Conservation (phyloP, 2,329 filamentous ascomycete species). For the Amylocarpus encephaloides region DNA sequence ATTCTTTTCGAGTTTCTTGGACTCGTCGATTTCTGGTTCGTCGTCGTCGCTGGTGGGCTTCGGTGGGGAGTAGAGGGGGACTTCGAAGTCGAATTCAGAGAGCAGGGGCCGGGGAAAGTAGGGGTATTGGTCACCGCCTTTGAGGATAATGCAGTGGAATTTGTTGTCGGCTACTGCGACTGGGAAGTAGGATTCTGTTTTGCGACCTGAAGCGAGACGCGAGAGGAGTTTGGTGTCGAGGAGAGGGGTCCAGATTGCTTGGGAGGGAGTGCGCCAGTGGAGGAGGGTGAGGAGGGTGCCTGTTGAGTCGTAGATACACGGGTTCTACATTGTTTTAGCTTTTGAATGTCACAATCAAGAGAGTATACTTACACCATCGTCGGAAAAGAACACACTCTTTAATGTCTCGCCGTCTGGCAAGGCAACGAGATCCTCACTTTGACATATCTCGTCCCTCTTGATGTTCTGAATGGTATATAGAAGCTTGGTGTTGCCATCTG, state of each 20-base stretch:
- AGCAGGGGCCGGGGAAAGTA: slow-evolving; percentile 88
- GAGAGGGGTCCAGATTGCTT: slow-evolving; percentile 86
- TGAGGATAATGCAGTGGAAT: slow-evolving; percentile 98
- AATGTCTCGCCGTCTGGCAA: slow-evolving; percentile 68
- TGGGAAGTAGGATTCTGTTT: slow-evolving; percentile 88
- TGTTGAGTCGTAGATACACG: slow-evolving; percentile 91
- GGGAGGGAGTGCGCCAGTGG: slow-evolving; percentile 81
- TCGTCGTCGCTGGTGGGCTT: slow-evolving; percentile 33
- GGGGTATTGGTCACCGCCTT: slow-evolving; percentile 86
- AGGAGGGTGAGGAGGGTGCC: slow-evolving; percentile 82
- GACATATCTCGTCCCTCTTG: slow-evolving; percentile 87
- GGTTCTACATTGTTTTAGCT: slow-evolving; percentile 52
- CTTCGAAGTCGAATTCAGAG: slow-evolving; percentile 85
- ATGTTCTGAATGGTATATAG: slow-evolving; percentile 93
- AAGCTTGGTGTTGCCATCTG: slow-evolving; percentile 70
- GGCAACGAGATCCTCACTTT: slow-evolving; percentile 88
- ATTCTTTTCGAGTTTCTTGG: slow-evolving; percentile 66
- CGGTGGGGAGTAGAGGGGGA: slow-evolving; percentile 63
- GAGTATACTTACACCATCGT: slow-evolving; percentile 63
- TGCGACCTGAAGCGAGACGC: slow-evolving; percentile 76
- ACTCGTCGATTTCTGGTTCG: slow-evolving; percentile 40
- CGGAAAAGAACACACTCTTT: slow-evolving; percentile 84
- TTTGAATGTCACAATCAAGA: not conserved
- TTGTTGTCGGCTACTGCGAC: slow-evolving; percentile 85
- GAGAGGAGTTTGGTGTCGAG: slow-evolving; percentile 81